Percentiles rank a stretch among this genome's conserved stretches.
Conservation (phyloP, 208 protist genomes). For the Herpetomonas samuelpessoai region DNA sequence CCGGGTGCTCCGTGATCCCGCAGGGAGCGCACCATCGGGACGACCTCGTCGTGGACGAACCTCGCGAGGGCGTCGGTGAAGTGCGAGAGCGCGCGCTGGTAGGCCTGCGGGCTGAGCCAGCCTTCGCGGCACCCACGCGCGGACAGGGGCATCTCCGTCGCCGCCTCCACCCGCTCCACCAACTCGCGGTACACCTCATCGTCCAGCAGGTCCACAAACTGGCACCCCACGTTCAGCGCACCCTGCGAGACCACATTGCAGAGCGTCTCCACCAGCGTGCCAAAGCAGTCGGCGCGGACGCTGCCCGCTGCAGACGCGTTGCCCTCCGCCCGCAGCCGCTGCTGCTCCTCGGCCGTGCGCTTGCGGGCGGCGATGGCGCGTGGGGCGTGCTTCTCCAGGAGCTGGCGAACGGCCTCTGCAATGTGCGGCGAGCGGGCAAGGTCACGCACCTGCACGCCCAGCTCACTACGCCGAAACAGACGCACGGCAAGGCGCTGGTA, state of each 20-base stretch:
- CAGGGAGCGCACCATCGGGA: slow-evolving; percentile 36
- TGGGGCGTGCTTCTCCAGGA: slow-evolving; percentile 20
- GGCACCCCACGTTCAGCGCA: slow-evolving; percentile 11
- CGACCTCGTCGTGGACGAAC: slow-evolving; percentile 45
- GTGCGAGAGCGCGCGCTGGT: slow-evolving; percentile 25
- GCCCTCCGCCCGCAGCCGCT: slow-evolving; percentile 4
- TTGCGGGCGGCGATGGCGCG: slow-evolving; percentile 16
- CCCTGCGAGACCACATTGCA: slow-evolving; percentile 21
- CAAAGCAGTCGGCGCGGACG: slow-evolving; percentile 4
- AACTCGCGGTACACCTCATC: slow-evolving; percentile 20
- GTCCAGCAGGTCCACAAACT: slow-evolving; percentile 4
- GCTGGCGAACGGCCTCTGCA: slow-evolving; percentile 28
- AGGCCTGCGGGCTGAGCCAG: slow-evolving; percentile 47
- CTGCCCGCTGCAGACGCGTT: slow-evolving; percentile 13
- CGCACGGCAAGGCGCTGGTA: slow-evolving; percentile 59
- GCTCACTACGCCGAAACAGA: slow-evolving; percentile 47
- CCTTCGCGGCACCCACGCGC: slow-evolving; percentile 26
- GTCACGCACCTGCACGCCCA: slow-evolving; percentile 66
- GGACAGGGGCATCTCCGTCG: slow-evolving; percentile 19
- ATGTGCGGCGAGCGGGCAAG: slow-evolving; percentile 57
- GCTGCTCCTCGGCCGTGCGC: neutral
- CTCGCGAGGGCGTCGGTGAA: slow-evolving; percentile 26
- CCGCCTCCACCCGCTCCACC: slow-evolving; percentile 46
- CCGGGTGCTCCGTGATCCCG: slow-evolving; percentile 9
- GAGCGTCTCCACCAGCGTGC: slow-evolving; percentile 33